Percentiles rank a stretch among this genome's conserved stretches.
These are phyloP conservation scores for Penicillium alfredii DNA, from an alignment of 495 filamentous ascomycete genomes.

Conservation along the genomic window DNA sequence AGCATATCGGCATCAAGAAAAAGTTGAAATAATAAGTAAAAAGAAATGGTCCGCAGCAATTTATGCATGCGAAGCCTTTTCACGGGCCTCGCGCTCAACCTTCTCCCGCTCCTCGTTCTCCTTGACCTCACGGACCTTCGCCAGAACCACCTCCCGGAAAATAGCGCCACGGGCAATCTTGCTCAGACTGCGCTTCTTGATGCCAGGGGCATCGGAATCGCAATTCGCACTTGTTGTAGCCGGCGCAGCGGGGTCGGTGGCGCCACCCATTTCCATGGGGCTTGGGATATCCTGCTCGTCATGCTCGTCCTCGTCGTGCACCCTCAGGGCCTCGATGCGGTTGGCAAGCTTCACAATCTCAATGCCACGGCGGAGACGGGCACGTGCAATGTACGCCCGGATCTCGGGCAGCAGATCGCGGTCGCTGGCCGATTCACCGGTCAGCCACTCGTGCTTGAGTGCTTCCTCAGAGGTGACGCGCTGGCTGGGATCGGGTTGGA, in stretches of 20 bases:
- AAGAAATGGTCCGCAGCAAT: constrained; percentile 2
- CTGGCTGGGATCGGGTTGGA: constrained; percentile 72
- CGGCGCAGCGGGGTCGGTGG: constrained; percentile 3
- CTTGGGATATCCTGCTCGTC: constrained; percentile 71
- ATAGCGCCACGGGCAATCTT: constrained; percentile 82
- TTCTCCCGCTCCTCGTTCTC: constrained; percentile 70
- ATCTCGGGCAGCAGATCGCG: constrained; percentile 97
- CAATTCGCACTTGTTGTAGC: constrained; percentile 2
- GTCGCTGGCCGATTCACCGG: constrained; percentile 81
- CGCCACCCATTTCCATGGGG: constrained; percentile 37
- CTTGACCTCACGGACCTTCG: constrained; percentile 93
- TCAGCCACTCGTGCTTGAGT: constrained; percentile 83
- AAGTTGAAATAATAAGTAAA: constrained; percentile 7
- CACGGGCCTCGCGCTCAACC: constrained; percentile 50
- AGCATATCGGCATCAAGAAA: constrained; percentile 6
- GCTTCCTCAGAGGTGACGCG: constrained; percentile 78
- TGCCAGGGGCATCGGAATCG: constrained; percentile 6
- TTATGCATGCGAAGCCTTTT: constrained; percentile 32
- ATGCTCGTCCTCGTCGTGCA: constrained; percentile 87
- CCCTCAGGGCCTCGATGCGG: constrained; percentile 93
- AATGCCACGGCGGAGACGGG: constrained; percentile 86
- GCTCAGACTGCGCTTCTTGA: constrained; percentile 61
- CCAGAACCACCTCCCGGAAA: constrained; percentile 94
- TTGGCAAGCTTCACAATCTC: constrained; percentile 96
- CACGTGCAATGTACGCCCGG: constrained; percentile 85